Base-by-base conservation (phyloP, 2,329 filamentous ascomycete genomes). In the Penicillium sclerotigenum region DNA sequence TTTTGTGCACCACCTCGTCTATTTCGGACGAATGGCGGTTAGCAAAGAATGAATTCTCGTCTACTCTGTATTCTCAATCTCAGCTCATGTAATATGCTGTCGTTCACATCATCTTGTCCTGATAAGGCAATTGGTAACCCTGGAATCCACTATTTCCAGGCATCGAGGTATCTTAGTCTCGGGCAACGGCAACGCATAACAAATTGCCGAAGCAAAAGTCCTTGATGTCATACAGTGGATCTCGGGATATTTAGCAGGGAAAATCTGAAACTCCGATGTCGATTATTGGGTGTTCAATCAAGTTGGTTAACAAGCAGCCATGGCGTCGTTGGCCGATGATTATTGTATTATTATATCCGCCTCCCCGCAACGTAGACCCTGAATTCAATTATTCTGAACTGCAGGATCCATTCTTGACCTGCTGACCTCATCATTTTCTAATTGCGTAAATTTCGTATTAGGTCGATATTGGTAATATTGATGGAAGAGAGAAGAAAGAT, bases 161-260 rank as follows among this genome's bases (percentile, higher is more conserved):
- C 20, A 36, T 8, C 7, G 20, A 36, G 8, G 41, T 18, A n/a
- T 22, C 13, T 13, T 33, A 33, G 8, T 18, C 38, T 45, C 28
- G 40, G 38, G 29, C 20, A 33, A 43, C 20, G 20, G 29, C 14
- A 28, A n/a, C 20, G 5, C 24, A 38, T 48, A 20, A 20, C 10
- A 22, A 49, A n/a, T 13, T n/a, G 18, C 47, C 24, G 34, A 48
- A 29, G 10, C 4, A 18, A 3, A 46, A 43, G 40, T 52, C 49
- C 22, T 46, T 52, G 49, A 52, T 52, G 49, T 52, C 49, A 52
- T 52, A 13, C 16, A 13, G 49, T 47, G 40, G 49, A 14, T 52
- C 29, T 38, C 46, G 31, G 33, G 13, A 37, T 16, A 28, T 20
- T 48, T 16, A 26, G 5, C 28, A 47, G 7, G 11, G 5, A 47